Evolutionary conservation across 305 asterid species (phyloP).

Genomic region (Rubia balearica): DNA sequence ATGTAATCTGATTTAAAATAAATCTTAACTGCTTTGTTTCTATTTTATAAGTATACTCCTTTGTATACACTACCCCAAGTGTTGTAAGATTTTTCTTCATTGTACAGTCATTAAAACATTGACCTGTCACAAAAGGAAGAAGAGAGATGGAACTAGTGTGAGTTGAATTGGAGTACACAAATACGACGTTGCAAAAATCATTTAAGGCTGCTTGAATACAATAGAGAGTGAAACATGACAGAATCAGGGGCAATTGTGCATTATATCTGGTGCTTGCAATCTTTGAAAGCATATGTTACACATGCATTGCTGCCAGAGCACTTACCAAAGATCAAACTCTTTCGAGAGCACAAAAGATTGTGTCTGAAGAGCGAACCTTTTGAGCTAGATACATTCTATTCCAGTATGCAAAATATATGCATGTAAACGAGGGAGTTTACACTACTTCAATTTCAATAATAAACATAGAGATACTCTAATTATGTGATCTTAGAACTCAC

Average conservation of each 20-base stretch:
- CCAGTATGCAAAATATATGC: no score
- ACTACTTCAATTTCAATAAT: no score
- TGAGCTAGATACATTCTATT: constrained; percentile 18
- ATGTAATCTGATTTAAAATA: no score
- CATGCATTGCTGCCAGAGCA: constrained; percentile 19
- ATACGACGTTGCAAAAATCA: no score
- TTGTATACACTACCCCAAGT: background rate
- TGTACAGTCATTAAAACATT: no score
- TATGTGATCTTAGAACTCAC: no score
- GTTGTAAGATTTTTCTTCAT: background rate
- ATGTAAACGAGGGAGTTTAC: no score
- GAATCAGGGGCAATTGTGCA: background rate
- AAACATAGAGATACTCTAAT: no score
- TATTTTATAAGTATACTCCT: no score
- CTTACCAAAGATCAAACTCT: constrained; percentile 26
- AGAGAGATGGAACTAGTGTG: background rate
- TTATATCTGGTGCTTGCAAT: constrained; percentile 4
- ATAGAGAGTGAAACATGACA: background rate
- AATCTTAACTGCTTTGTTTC: no score
- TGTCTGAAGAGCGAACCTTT: constrained; percentile 28
- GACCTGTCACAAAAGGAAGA: background rate
- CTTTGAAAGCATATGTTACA: constrained; percentile 9
- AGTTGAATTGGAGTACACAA: background rate
- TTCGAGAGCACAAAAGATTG: constrained; percentile 22
- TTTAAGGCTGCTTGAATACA: background rate